These are phyloP conservation scores for Ricinus communis DNA, from an alignment of 345 rosid species.

Conservation along the genomic window DNA sequence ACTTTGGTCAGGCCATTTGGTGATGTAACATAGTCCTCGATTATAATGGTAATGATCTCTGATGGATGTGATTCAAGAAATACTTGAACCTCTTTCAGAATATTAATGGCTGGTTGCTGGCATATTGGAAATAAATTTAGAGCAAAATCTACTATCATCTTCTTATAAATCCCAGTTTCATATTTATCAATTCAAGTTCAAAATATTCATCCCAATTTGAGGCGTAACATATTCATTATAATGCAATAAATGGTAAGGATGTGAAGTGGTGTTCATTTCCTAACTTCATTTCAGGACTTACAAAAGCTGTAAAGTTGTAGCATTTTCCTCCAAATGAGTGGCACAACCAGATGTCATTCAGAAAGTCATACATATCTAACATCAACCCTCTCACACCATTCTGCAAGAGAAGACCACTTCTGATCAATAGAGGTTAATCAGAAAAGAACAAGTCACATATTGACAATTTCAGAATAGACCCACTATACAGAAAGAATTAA, in stretches of 20 bases:
- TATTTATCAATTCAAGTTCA: neutral
- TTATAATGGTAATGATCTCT: constrained; percentile 30
- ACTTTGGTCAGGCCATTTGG: constrained; percentile 29
- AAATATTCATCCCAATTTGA: neutral
- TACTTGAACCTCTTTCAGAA: constrained; percentile 27
- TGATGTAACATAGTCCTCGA: constrained; percentile 31
- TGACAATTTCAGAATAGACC: neutral
- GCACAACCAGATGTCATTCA: constrained; percentile 36
- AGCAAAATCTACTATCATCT: no score
- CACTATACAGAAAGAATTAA: neutral
- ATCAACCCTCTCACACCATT: constrained; percentile 35
- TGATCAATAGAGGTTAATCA: no score
- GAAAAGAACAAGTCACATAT: no score
- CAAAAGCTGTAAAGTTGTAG: constrained; percentile 35
- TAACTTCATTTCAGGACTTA: constrained; percentile 1
- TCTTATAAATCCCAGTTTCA: no score
- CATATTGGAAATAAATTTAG: neutral
- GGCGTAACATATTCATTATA: neutral
- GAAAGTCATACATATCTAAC: constrained; percentile 35
- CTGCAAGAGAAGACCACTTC: constrained; percentile 18
- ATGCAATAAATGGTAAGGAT: no score
- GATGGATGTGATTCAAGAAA: constrained; percentile 28
- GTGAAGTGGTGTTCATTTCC: no score
- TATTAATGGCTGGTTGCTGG: constrained; percentile 35
- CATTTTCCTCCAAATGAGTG: constrained; percentile 33